phyloP scores from a whole-genome alignment of 176 grass and related monocot genomes.

The Musa schizocarpa region DNA sequence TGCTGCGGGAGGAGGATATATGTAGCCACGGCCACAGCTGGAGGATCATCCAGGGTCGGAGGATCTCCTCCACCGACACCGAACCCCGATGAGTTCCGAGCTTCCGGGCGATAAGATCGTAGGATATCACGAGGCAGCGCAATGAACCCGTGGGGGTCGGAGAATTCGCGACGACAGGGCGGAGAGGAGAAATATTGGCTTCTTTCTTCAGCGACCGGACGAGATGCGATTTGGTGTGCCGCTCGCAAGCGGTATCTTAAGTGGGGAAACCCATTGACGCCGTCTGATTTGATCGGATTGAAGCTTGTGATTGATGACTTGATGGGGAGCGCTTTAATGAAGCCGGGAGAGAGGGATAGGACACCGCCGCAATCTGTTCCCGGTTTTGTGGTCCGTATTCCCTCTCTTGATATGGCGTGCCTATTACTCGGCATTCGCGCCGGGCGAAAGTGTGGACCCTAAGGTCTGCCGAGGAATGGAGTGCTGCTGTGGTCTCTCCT shows the following conservation, averaged over 20 bases:
- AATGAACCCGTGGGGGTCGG: too few relatives aligned
- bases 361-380: not conserved
- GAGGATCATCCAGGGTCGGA: not conserved
- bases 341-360: not conserved
- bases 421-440: not conserved
- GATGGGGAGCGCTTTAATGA: not conserved
- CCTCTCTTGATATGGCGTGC: not conserved
- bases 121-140: too few relatives aligned
- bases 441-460: not conserved
- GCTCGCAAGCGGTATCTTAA: not conserved
- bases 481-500: conserved; percentile 15
- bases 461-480: not conserved
- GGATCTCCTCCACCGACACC: not conserved
- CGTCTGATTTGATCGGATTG: not conserved
- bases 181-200: not conserved
- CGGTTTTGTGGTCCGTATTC: not conserved
- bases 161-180: not conserved
- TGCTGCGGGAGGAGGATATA: too few relatives aligned
- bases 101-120: too few relatives aligned
- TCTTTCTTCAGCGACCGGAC: not conserved
- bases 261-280: not conserved
- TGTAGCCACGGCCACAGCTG: not conserved
- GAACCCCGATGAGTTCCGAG: not conserved
- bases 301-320: not conserved
- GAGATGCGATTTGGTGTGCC: not conserved